Evolutionary conservation across 2,329 filamentous ascomycete species (phyloP).

Genomic region (Eutypella sp.): DNA sequence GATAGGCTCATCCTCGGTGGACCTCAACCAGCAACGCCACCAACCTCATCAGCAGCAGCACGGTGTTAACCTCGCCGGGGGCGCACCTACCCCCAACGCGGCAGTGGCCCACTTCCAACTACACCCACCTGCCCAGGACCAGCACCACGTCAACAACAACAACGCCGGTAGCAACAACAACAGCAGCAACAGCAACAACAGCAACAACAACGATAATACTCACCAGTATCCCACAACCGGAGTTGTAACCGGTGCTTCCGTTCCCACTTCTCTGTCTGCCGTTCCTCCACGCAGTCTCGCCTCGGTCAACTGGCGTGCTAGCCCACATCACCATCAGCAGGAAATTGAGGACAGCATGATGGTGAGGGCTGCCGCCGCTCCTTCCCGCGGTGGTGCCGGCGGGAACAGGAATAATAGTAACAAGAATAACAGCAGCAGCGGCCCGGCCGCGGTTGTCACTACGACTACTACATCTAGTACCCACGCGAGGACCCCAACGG

Average conservation of each 20-base stretch:
- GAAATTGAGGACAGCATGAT: background rate
- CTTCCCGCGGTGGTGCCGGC: constrained; percentile 1
- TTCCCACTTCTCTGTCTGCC: background rate
- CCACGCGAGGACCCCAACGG: background rate
- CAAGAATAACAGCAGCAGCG: background rate
- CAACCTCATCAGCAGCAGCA: constrained; percentile 2
- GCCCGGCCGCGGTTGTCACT: constrained; percentile 6
- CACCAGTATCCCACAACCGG: too few species aligned
- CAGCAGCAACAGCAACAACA: background rate
- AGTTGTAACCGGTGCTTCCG: background rate
- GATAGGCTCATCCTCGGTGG: constrained; percentile 9
- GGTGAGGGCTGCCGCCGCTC: background rate
- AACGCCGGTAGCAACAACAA: background rate
- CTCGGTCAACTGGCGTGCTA: background rate
- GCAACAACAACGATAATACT: background rate
- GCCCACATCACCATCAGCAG: background rate
- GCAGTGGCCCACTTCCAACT: background rate
- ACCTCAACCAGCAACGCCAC: constrained; percentile 8
- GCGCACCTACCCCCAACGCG: background rate
- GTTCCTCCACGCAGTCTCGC: background rate
- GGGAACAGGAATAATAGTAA: constrained; percentile 4
- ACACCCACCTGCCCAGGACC: background rate
- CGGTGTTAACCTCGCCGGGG: background rate
- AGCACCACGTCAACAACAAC: background rate
- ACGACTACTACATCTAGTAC: constrained; percentile 12